Base-by-base conservation (phyloP, 192 early-diverging fungal species). In the Podila horticola region DNA sequence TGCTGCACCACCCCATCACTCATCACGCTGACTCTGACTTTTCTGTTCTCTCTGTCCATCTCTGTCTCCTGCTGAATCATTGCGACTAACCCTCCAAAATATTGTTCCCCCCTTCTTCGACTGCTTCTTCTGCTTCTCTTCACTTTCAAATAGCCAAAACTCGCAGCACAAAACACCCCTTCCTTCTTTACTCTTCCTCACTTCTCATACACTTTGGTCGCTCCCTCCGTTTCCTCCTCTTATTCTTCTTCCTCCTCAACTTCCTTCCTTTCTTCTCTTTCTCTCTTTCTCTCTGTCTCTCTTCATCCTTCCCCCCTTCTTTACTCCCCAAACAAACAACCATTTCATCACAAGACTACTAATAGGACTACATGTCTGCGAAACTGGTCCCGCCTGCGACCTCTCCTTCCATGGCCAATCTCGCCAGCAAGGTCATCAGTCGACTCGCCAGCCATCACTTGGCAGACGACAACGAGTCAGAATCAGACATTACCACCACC, bases 331-430 rank as follows among this genome's bases (percentile, higher is more conserved):
- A 36, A 22, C 24, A 64, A 24, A 20, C 24, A 64, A 38, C 63
- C n/a, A 41, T 36, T 61, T 22, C 58, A 60, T 60, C 58, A 13
- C 58, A 30, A 64, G 41, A 50, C 72, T 24, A 58, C 60, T 10
- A 24, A 50, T 10, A 58, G 36, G 29, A 58, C 62, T 24, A 59
- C 58, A 79, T 79, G 75, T 79, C 75, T n/a, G 69, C 64, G 15
- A 79, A 79, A 68, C 50, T 64, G n/a, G 50, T 58, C 70, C 66
- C 75, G 38, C 67, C 66, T 49, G 75, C 65, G 38, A 62, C 75
- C 22, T 72, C 77, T 38, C 66, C 77, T 2, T 81, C 77, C 61
- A 73, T 73, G 41, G 20, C 77, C 28, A 81, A 73, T 17, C 66
- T 72, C 7, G 67, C 70, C 20, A 69, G n/a, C 45, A 81, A 81